phyloP scores from a whole-genome alignment of 805 yeast species.

The Wickerhamomyces alni region DNA sequence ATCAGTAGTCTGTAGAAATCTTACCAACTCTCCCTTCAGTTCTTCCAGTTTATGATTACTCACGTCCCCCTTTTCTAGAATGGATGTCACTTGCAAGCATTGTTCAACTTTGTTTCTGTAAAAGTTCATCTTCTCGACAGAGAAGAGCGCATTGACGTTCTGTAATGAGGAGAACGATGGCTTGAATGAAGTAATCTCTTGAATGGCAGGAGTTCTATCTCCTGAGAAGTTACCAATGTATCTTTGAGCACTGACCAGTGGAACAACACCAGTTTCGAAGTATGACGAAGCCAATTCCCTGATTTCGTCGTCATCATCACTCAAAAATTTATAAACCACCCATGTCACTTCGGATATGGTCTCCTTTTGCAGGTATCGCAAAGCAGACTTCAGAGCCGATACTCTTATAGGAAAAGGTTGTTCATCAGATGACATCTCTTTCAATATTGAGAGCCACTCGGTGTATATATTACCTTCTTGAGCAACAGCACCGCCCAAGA shows the following conservation, averaged over 20 bases:
- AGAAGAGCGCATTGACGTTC: conserved; percentile 45
- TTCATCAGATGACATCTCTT: conserved; percentile 32
- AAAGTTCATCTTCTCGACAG: conserved; percentile 61
- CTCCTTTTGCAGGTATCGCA: conserved; percentile 20
- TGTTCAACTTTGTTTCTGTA: conserved; percentile 46
- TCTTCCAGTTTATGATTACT: conserved; percentile 2
- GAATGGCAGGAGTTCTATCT: conserved; percentile 5
- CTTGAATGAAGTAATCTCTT: conserved; percentile 9
- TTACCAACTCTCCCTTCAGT: conserved; percentile 4
- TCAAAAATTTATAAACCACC: conserved; percentile 33
- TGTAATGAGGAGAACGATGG: conserved; percentile 14
- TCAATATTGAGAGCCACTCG: conserved; percentile 28
- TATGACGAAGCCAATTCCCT: conserved; percentile 41
- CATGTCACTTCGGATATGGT: conserved; percentile 16
- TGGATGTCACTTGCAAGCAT: conserved; percentile 11
- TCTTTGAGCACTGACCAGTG: conserved; percentile 26
- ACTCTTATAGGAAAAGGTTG: conserved; percentile 38
- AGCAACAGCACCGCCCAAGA: conserved; percentile 40
- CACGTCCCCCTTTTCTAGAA: conserved; percentile 2
- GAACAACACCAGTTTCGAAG: conserved; percentile 31
- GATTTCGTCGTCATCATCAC: conserved; percentile 65
- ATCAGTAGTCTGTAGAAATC: background rate
- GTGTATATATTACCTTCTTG: conserved; percentile 23
- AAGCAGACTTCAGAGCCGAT: conserved; percentile 40
- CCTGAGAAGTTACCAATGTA: conserved; percentile 16